Base-by-base conservation (phyloP, 108 stramenopile genomes). In the Aureococcus anophagefferens region DNA sequence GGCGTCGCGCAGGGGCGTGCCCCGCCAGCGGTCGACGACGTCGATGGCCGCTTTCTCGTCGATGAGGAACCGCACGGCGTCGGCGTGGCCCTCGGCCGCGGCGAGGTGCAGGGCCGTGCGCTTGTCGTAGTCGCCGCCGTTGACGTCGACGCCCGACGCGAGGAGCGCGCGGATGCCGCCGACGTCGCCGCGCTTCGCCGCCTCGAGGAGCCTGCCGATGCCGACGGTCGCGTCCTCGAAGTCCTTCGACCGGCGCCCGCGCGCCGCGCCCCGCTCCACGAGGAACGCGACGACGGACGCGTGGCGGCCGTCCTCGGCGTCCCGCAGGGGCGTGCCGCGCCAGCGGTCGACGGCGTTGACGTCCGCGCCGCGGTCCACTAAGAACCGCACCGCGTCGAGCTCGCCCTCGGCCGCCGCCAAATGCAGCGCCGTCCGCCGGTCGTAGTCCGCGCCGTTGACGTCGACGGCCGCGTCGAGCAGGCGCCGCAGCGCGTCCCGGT, bases 61-160 rank as follows among this genome's bases (percentile, higher is more conserved):
- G 46, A 84, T 83, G 25, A 96, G 73, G 25, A 81, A 63, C 21
- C 78, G 31, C 0, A 93, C 84, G 18, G 93, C 81, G 4, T 81
- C 79, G 29, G 64, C 71, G 64, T 90, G 89, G 46, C 93, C 93
- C 67, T 88, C 92, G 0, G 85, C 82, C 5, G 88, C 84, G 3
- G 91, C 93, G 62, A 96, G 63, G 72, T 96, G 95, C 69, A 94
- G 63, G 14, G 93, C 88, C 34, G 95, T 94, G 37, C 95, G 82
- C 62, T 81, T 86, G 75, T 94, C 93, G 68, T 92, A 92, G 77
- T 94, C 93, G 0, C 87, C 82, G n/a, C 81, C 81, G 69, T 90
- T 86, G 0, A 91, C 81, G 64, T 87, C 85, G 17, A 87, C 73
- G 18, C 83, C 84, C 17, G 76, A 66, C 46, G 69, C 74, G 31